Conservation (phyloP, 441 rosid species). For the Pelargonium exstipulatum region DNA sequence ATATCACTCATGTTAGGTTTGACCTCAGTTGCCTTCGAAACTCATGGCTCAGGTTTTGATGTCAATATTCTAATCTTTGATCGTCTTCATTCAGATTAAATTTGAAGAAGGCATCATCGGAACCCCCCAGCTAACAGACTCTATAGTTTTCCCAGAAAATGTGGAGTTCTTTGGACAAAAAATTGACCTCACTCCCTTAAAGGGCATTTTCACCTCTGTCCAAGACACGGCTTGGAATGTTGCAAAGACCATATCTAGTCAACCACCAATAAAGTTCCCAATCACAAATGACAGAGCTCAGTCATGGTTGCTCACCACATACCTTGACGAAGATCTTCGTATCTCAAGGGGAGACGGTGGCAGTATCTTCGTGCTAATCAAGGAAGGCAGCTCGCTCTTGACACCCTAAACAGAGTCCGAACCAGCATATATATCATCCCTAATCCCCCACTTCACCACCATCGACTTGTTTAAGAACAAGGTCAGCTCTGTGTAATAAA, state of each 20-base stretch:
- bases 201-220: constrained; percentile 62
- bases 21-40: too few relatives aligned
- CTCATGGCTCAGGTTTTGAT: background rate
- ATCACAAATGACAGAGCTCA: constrained; percentile 56
- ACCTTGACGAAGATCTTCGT: constrained; percentile 83
- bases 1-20: too few relatives aligned
- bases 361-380: constrained; percentile 76
- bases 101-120: constrained; percentile 86
- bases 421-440: background rate
- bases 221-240: constrained; percentile 84
- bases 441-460: background rate
- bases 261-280: constrained; percentile 79
- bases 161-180: constrained; percentile 76
- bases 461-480: background rate
- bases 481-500: background rate
- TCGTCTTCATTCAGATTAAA: constrained; percentile 45
- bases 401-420: constrained; percentile 22
- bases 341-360: constrained; percentile 91
- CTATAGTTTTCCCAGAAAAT: constrained; percentile 69
- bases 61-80: background rate
- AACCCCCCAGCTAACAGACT: constrained; percentile 86
- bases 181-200: constrained; percentile 69
- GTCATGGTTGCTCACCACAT: constrained; percentile 90
- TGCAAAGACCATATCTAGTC: constrained; percentile 82
- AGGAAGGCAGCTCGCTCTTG: constrained; percentile 77